Base-by-base conservation (phyloP, 2,329 filamentous ascomycete species). In the Fusarium concolor region DNA sequence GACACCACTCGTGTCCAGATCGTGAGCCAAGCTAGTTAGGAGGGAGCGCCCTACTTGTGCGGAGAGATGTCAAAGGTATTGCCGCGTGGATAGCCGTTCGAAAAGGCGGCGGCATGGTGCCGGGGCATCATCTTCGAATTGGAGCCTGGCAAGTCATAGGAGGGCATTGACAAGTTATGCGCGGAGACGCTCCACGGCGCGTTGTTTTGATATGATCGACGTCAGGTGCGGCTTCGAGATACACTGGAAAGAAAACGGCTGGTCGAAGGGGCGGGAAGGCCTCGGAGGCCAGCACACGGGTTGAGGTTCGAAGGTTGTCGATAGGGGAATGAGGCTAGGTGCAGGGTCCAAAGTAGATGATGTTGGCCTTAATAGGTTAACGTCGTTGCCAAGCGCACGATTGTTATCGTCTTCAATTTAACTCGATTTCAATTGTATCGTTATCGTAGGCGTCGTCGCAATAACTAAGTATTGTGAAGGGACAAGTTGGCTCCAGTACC, bases 51-150 rank as follows among this genome's bases (percentile, higher is more conserved):
- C 76, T 87, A 97, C 92, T 93, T 92, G 79, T 97, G 93, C 72
- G 93, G 92, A 72, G 92, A 93, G 76, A 96, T 94, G 71, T 93
- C 93, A 78, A 97, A 95, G 44, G 91, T 92, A 76, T 90, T 90
- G 63, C 86, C 87, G 68, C 90, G 86, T 68, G 92, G 91, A 79
- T 94, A 94, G 77, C 93, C 94, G 83, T 96, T 97, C 67, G 90
- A 88, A 80, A 92, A 95, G 79, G 90, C 90, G 80, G 83, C 83
- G 65, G 84, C 82, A 77, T 91, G 87, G 85, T 97, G 93, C 84
- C 93, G 89, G 78, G 95, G 92, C 89, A 96, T 94, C 89, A 91
- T 92, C 83, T 89, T 89, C 78, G 81, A 82, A 77, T 69, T 57
- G 56, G 57, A 47, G 53, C 56, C 51, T 52, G 67, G 60, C 55